Conservation (phyloP, 1,284 basidiomycete genomes). For the Testicularia cyperi region DNA sequence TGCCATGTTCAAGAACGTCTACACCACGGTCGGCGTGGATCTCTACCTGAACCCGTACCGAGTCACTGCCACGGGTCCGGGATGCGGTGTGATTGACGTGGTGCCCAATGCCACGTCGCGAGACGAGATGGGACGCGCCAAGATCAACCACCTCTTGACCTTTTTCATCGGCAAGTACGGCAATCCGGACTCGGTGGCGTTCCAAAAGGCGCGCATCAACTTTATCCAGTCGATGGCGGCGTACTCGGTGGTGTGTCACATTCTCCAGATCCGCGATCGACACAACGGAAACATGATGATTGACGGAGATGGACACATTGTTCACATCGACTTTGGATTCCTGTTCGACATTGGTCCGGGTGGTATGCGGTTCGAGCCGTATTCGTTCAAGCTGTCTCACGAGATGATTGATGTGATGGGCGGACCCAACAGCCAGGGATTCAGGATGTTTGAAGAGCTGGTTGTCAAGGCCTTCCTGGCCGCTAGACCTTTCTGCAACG, state of each 20-base stretch:
- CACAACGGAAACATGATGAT: slow-evolving; percentile 99
- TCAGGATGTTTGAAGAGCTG: slow-evolving; percentile 87
- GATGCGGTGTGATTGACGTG: slow-evolving; percentile 98
- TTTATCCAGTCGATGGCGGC: slow-evolving; percentile 99
- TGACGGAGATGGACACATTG: slow-evolving; percentile 90
- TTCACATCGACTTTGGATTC: slow-evolving; percentile 98
- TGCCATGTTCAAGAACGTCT: slow-evolving; percentile 99
- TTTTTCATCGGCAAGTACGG: slow-evolving; percentile 97
- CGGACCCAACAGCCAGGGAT: slow-evolving; percentile 86
- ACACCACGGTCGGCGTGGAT: slow-evolving; percentile 79
- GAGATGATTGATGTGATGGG: slow-evolving; percentile 99
- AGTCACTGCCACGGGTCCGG: slow-evolving; percentile 93
- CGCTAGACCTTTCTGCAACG: slow-evolving; percentile 83
- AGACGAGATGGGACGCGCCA: slow-evolving; percentile 98
- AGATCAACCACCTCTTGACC: slow-evolving; percentile 90
- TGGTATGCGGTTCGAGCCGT: slow-evolving; percentile 57
- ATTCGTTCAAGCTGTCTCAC: slow-evolving; percentile 94
- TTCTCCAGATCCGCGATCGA: slow-evolving; percentile 93
- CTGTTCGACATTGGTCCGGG: slow-evolving; percentile 83
- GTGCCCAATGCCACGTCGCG: slow-evolving; percentile 96
- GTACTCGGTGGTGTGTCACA: slow-evolving; percentile 97
- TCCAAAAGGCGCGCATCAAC: slow-evolving; percentile 89
- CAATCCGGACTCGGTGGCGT: slow-evolving; percentile 79
- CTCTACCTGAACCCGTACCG: slow-evolving; percentile 94
- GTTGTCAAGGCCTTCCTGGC: slow-evolving; percentile 96